phyloP scores from a whole-genome alignment of 2,329 filamentous ascomycete genomes.

The Neofusicoccum kwambonambiense region DNA sequence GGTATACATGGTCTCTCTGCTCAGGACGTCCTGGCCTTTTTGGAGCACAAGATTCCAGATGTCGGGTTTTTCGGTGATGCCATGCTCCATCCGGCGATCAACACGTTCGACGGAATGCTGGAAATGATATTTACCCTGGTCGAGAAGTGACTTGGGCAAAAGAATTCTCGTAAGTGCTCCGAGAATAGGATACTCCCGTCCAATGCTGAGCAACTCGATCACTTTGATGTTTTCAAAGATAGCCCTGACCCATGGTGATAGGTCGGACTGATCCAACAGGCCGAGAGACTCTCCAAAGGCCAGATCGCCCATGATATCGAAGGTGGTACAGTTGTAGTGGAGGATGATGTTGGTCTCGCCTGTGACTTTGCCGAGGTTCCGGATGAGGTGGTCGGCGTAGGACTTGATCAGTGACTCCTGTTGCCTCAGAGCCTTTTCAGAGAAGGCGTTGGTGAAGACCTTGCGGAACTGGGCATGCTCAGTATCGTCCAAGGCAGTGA shows the following conservation, averaged over 20 bases:
- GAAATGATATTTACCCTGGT: background rate
- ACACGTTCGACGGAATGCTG: conserved; percentile 19
- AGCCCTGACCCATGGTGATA: conserved; percentile 32
- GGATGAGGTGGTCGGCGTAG: conserved; percentile 27
- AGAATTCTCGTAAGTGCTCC: background rate
- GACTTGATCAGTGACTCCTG: conserved; percentile 32
- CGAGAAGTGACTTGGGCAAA: background rate
- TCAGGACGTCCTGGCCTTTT: conserved; percentile 20
- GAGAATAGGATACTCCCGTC: background rate
- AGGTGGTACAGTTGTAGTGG: conserved; percentile 29
- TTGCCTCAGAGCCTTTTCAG: conserved; percentile 28
- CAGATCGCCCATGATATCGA: conserved; percentile 35
- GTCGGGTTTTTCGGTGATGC: conserved; percentile 25
- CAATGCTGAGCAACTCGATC: background rate
- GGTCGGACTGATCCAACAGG: conserved; percentile 30
- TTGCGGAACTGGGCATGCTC: conserved; percentile 21
- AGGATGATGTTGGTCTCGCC: background rate
- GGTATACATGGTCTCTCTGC: conserved; percentile 37
- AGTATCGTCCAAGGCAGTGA: conserved; percentile 23
- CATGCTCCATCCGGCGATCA: conserved; percentile 24
- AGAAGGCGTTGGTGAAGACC: conserved; percentile 30
- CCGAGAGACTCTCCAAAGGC: conserved; percentile 33
- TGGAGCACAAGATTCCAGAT: conserved; percentile 42
- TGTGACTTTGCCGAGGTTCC: conserved; percentile 23
- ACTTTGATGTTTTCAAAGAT: conserved; percentile 29